Conservation (phyloP, 208 protist species). For the Jaenimonas drosophilae region DNA sequence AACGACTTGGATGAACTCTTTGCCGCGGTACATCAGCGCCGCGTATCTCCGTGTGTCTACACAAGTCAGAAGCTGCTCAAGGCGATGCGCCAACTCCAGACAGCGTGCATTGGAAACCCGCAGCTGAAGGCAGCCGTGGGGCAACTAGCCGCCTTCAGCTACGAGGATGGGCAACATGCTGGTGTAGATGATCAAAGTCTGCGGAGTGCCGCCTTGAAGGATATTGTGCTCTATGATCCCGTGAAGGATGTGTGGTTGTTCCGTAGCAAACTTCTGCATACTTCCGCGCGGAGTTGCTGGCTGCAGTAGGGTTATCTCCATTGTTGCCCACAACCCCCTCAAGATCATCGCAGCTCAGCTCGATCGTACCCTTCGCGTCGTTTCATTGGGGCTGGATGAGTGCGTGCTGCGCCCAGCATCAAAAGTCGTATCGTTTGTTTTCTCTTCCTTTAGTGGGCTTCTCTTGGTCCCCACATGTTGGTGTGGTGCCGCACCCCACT, state of each 20-base stretch:
- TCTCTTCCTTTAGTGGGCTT: too few species aligned
- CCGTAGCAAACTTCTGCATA: conserved; percentile 58
- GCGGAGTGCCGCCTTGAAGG: conserved; percentile 29
- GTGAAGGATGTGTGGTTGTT: conserved; percentile 68
- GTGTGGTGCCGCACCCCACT: too few species aligned
- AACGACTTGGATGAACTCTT: conserved; percentile 69
- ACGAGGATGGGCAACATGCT: conserved; percentile 17
- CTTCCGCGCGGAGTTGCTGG: conserved; percentile 53
- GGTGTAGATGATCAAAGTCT: conserved; percentile 25
- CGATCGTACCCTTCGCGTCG: too few species aligned
- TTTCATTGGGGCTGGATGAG: too few species aligned
- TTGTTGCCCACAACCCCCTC: too few species aligned
- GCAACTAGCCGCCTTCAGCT: conserved; percentile 20
- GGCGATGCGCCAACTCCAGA: conserved; percentile 56
- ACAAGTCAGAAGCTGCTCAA: conserved; percentile 57
- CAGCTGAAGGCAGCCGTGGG: conserved; percentile 17
- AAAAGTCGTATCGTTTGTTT: too few species aligned
- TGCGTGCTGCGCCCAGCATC: too few species aligned
- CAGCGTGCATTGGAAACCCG: conserved; percentile 20
- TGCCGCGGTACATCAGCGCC: conserved; percentile 39
- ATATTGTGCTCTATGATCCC: conserved; percentile 75
- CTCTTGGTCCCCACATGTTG: too few species aligned
- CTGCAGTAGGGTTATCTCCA: too few species aligned
- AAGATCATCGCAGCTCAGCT: too few species aligned
- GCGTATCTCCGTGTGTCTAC: conserved; percentile 27